Percentiles rank a stretch among this genome's conserved stretches.
Conservation (phyloP, 805 yeast species). For the Wickerhamiella spandovensis region DNA sequence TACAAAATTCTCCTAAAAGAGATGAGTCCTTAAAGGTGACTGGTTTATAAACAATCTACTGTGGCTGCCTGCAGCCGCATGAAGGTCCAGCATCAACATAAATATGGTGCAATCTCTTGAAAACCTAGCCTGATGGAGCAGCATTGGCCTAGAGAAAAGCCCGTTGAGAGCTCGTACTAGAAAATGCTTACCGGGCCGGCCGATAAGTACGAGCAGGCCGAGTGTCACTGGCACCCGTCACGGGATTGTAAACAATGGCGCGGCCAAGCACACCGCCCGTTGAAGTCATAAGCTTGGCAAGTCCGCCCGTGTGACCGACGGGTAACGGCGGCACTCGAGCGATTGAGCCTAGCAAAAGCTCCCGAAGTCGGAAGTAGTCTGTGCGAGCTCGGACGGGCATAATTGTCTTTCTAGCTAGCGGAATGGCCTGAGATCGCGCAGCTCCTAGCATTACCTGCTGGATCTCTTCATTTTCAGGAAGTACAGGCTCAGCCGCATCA, state of each 20-base stretch:
- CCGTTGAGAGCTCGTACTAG: too few relatives aligned
- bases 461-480: slow-evolving; percentile 82
- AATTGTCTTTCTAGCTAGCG: slow-evolving; percentile 55
- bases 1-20: too few relatives aligned
- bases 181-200: not conserved
- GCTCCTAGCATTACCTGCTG: slow-evolving; percentile 80
- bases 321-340: slow-evolving; percentile 37
- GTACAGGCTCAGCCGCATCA: slow-evolving; percentile 26
- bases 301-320: slow-evolving; percentile 23
- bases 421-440: slow-evolving; percentile 61
- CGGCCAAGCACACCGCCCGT: slow-evolving; percentile 25
- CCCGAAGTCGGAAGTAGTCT: slow-evolving; percentile 66
- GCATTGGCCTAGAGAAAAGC: too few relatives aligned
- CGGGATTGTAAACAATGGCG: slow-evolving; percentile 22
- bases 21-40: too few relatives aligned
- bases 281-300: slow-evolving; percentile 20
- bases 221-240: slow-evolving; percentile 17
- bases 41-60: not conserved
- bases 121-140: too few relatives aligned
- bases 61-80: not conserved
- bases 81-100: not conserved
- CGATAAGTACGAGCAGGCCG: slow-evolving; percentile 20
- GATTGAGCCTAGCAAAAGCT: slow-evolving; percentile 75
- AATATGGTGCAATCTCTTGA: too few relatives aligned
- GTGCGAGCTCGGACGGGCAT: slow-evolving; percentile 58